Base-by-base conservation (phyloP, 345 rosid species). In the Erodium maritimum region DNA sequence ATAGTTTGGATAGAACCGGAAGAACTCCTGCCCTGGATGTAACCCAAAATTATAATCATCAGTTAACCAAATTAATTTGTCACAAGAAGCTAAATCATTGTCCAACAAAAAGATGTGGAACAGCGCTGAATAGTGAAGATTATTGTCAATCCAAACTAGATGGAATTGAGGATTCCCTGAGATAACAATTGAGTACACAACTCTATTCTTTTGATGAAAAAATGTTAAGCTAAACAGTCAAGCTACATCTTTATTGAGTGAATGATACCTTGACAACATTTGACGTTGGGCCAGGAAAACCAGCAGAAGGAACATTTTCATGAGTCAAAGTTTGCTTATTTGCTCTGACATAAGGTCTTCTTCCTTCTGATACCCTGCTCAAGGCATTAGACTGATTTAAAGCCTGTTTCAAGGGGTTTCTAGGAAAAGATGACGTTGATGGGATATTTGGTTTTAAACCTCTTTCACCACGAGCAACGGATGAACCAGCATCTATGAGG, bases 1-100 rank as follows among this genome's bases (percentile, higher is more conserved):
- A 61, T 16, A 14, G 73, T 58, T 48, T 74, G 87, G 20, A 68
- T 19, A 0, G 80, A 66, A 54, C 77, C 78, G 59, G 91, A 74
- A 57, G 82, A 63, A 62, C 55, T 74, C 75, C 77, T 77, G 61
- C 79, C 82, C 98, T 88, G 81, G 24, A 72, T 11, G 22, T 25
- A 53, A 71, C 17, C 24, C 21, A 60, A 7, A 9, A 29, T 29
- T 29, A 29, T 29, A 29, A 6, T 55, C 16, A 55, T 20, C 16
- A 55, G 22, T 55, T 5, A 18, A 18, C 20, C 13, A 52, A 0
- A 22, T 52, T 2, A 19, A 52, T 5, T 18, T 3, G 18, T 13
- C 55, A 52, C 12, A 52, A 52, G 22, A 52, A 5, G 22, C 18
- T 7, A 4, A 19, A 52, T 52, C 12, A 52, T 18, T 18, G 8